Conservation (phyloP, 2,329 filamentous ascomycete species). For the Dactylellina leptospora region DNA sequence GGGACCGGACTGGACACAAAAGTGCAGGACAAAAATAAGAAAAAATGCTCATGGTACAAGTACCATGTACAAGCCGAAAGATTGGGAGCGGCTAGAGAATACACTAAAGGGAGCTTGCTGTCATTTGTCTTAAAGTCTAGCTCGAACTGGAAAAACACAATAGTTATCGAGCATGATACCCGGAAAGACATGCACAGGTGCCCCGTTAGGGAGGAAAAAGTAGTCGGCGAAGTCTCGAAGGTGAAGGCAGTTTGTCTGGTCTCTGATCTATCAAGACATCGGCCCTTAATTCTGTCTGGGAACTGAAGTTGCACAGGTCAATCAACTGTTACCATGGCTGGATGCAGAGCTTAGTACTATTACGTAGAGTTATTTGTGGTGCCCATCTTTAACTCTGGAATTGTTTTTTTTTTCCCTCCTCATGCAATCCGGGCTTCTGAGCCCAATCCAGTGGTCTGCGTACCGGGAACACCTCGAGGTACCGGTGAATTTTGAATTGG, state of each 20-base stretch:
- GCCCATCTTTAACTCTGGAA: too few species aligned
- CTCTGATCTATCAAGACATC: too few species aligned
- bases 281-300: too few species aligned
- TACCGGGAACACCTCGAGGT: slow-evolving; percentile 22
- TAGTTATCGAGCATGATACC: too few species aligned
- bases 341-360: too few species aligned
- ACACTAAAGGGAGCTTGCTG: slow-evolving; percentile 29
- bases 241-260: too few species aligned
- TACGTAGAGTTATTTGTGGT: background rate
- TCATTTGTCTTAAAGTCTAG: slow-evolving; percentile 21
- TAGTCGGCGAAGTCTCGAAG: too few species aligned
- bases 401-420: background rate
- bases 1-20: slow-evolving; percentile 47
- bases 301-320: too few species aligned
- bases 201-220: too few species aligned
- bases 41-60: slow-evolving; percentile 19
- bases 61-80: slow-evolving; percentile 43
- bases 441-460: slow-evolving; percentile 5
- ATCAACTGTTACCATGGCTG: too few species aligned
- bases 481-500: slow-evolving; percentile 16
- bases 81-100: slow-evolving; percentile 29
- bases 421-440: background rate
- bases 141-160: slow-evolving; percentile 41
- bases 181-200: too few species aligned
- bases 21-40: slow-evolving; percentile 37